Evolutionary conservation across 176 grass and related monocot species (phyloP).

Genomic region (Dactylis glomerata): DNA sequence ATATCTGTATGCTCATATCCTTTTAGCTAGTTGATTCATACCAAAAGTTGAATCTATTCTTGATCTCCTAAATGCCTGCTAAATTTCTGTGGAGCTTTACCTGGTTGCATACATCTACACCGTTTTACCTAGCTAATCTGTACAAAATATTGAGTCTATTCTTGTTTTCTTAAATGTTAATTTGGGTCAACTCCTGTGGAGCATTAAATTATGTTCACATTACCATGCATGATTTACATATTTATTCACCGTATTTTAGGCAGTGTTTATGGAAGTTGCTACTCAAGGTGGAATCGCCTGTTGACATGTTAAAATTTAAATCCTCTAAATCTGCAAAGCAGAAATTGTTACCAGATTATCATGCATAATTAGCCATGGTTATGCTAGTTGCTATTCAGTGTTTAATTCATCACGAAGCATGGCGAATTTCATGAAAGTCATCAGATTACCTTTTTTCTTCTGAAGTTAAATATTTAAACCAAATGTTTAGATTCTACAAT

Average conservation of each 20-base stretch:
- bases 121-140: neutral
- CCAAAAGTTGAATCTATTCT: neutral
- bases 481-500: neutral
- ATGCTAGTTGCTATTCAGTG: neutral
- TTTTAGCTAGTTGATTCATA: slow-evolving; percentile 8
- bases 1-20: neutral
- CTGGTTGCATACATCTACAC: neutral
- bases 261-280: slow-evolving; percentile 2
- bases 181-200: neutral
- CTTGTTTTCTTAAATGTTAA: neutral
- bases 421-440: slow-evolving; percentile 2
- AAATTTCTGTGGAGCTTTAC: neutral
- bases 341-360: neutral
- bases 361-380: neutral
- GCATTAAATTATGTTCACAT: neutral
- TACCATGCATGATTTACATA: neutral
- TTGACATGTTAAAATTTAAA: neutral
- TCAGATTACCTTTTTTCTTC: slow-evolving; percentile 1
- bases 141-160: neutral
- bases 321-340: neutral
- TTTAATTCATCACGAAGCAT: slow-evolving; percentile 16
- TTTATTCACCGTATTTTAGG: neutral
- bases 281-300: neutral
- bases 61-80: neutral
- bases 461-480: slow-evolving; percentile 11